A percentile compares a stretch with the other conserved stretches of the same genome.
phyloP scores from a whole-genome alignment of 371 early-diverging fungal species.

The Rhizopus sp. region DNA sequence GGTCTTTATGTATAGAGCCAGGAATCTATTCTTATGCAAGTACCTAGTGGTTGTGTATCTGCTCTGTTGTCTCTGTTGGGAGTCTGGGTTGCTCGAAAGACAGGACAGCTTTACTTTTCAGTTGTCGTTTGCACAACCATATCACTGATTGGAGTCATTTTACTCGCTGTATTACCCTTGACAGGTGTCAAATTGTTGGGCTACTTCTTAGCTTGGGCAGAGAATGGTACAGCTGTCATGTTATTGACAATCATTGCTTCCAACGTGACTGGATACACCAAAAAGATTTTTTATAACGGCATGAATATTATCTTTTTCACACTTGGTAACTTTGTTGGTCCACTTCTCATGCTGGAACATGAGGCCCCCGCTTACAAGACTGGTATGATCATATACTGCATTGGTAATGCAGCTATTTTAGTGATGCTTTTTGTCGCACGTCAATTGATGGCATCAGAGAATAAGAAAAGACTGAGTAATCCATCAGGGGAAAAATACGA shows the following conservation, averaged over 20 bases:
- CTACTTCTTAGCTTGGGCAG: constrained; percentile 31
- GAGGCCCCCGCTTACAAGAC: constrained; percentile 33
- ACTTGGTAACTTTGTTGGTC: constrained; percentile 38
- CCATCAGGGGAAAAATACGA: constrained; percentile 6
- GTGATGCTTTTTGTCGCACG: constrained; percentile 26
- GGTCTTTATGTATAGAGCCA: constrained; percentile 7
- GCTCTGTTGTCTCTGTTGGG: constrained; percentile 18
- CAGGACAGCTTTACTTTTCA: constrained; percentile 19
- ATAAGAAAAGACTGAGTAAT: constrained; percentile 22
- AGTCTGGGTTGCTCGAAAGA: constrained; percentile 21
- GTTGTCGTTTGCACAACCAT: constrained; percentile 20
- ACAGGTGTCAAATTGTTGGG: constrained; percentile 31
- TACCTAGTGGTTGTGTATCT: constrained; percentile 26
- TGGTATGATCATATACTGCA: constrained; percentile 30
- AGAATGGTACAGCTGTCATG: constrained; percentile 29
- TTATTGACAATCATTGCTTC: constrained; percentile 26
- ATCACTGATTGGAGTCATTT: constrained; percentile 28
- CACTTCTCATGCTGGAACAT: constrained; percentile 28
- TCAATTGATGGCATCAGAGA: constrained; percentile 18
- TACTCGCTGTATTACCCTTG: constrained; percentile 27
- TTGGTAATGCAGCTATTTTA: constrained; percentile 31
- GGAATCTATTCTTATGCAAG: constrained; percentile 37
- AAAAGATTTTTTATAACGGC: constrained; percentile 40
- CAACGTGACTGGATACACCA: constrained; percentile 45
- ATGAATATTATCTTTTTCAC: constrained; percentile 29